Conservation (phyloP, 768 basidiomycete genomes). For the Suillus spraguei region DNA sequence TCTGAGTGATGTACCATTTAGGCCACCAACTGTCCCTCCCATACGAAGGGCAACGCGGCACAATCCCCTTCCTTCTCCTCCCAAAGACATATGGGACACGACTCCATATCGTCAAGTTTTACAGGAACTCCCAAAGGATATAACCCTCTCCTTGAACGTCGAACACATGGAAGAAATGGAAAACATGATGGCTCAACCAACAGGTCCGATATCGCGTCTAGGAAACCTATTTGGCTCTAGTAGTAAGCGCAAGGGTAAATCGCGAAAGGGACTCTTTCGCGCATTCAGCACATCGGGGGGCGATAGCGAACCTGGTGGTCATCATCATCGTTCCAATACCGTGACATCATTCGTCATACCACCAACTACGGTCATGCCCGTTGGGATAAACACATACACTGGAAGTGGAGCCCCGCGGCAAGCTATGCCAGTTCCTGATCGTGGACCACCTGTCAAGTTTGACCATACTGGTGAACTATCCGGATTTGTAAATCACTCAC, state of each 20-base stretch:
- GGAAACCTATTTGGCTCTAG: constrained; percentile 28
- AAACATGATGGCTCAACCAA: constrained; percentile 18
- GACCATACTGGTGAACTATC: constrained; percentile 42
- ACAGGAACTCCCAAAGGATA: constrained; percentile 48
- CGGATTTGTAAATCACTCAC: constrained; percentile 69
- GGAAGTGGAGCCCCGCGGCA: constrained; percentile 10
- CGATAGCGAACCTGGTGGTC: constrained; percentile 21
- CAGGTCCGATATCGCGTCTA: constrained; percentile 25
- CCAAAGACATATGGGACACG: constrained; percentile 58
- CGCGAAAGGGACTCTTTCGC: constrained; percentile 47
- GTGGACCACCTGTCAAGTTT: constrained; percentile 38
- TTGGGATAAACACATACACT: constrained; percentile 13
- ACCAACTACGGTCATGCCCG: not conserved
- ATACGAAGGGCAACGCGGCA: constrained; percentile 8
- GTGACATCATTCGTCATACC: constrained; percentile 30
- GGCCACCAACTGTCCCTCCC: constrained; percentile 17
- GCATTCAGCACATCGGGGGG: constrained; percentile 38
- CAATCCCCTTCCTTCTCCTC: constrained; percentile 69
- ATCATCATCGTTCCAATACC: constrained; percentile 22
- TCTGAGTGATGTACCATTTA: constrained; percentile 8
- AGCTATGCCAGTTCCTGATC: constrained; percentile 24
- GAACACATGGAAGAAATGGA: constrained; percentile 15
- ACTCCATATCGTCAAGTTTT: constrained; percentile 60
- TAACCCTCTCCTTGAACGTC: constrained; percentile 25
- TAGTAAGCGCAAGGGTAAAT: constrained; percentile 37